Percentiles rank a stretch among this genome's conserved stretches.
phyloP scores from a whole-genome alignment of 148 eudicot species.

The Nepenthes gracilis region DNA sequence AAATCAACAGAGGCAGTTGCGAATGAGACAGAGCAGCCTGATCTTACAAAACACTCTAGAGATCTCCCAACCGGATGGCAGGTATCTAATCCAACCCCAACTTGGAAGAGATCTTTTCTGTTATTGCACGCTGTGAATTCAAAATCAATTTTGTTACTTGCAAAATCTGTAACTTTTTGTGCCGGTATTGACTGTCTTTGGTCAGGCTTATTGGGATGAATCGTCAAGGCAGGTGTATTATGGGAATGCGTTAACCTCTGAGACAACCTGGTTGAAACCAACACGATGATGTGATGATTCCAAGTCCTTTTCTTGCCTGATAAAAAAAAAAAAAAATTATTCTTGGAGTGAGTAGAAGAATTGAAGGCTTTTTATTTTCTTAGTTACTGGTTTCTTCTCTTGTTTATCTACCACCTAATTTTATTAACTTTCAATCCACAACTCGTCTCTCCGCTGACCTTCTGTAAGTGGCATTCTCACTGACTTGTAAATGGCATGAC shows the following conservation, averaged over 20 bases:
- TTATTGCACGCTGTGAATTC: not conserved
- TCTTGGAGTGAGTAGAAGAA: too few species aligned
- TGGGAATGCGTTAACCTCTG: constrained; percentile 61
- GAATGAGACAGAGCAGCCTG: constrained; percentile 43
- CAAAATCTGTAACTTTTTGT: not conserved
- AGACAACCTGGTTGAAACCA: constrained; percentile 82
- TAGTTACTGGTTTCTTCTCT: too few species aligned
- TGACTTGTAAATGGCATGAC: too few species aligned
- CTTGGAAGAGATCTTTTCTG: not conserved
- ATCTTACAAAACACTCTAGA: constrained; percentile 43
- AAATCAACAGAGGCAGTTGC: constrained; percentile 16
- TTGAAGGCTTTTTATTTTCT: too few species aligned
- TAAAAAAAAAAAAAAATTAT: too few species aligned
- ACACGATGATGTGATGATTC: constrained; percentile 5
- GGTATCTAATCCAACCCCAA: constrained; percentile 25
- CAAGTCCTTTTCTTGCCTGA: not conserved
- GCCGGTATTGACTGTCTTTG: not conserved
- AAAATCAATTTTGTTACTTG: too few species aligned
- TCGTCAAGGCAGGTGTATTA: constrained; percentile 70
- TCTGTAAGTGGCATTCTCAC: too few species aligned
- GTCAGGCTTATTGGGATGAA: constrained; percentile 85
- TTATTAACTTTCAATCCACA: too few species aligned
- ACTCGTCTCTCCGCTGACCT: too few species aligned
- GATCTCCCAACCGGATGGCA: constrained; percentile 93
- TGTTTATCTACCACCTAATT: too few species aligned